phyloP scores from a whole-genome alignment of 1,139 yeast species.

The Geotrichum histeridarum region DNA sequence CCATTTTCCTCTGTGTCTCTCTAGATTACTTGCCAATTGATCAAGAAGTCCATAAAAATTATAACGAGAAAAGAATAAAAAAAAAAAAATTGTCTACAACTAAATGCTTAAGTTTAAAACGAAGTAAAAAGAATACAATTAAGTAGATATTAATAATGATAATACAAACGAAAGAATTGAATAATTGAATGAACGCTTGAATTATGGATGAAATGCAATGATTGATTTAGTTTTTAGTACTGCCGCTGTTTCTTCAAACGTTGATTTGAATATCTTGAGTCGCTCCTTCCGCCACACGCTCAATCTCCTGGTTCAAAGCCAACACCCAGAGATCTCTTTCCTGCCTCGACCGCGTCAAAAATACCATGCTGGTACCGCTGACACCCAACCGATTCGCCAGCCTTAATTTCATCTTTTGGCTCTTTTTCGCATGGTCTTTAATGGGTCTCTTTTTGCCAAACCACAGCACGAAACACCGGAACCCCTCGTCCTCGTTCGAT shows the following conservation, averaged over 20 bases:
- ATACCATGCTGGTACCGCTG: slow-evolving; percentile 63
- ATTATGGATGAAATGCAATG: not conserved
- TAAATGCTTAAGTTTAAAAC: no score
- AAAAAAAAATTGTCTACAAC: no score
- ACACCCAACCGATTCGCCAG: slow-evolving; percentile 52
- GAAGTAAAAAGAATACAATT: no score
- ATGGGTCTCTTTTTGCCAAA: slow-evolving; percentile 57
- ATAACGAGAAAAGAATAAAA: no score
- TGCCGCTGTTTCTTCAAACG: not conserved
- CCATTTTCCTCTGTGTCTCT: not conserved
- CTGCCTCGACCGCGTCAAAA: slow-evolving; percentile 75
- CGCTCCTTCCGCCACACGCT: slow-evolving; percentile 42
- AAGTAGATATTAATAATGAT: not conserved
- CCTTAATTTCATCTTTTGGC: slow-evolving; percentile 1
- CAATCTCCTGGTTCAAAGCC: slow-evolving; percentile 58
- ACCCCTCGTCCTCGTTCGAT: slow-evolving; percentile 67
- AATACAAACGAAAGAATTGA: not conserved
- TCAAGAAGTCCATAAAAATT: no score
- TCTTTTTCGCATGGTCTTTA: not conserved
- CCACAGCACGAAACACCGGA: slow-evolving; percentile 80
- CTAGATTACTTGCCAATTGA: not conserved
- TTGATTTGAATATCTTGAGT: slow-evolving; percentile 26
- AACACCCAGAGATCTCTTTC: slow-evolving; percentile 83
- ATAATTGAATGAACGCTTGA: not conserved
- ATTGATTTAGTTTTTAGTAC: not conserved